These are phyloP conservation scores for Amphicarpaea edgeworthii DNA, from an alignment of 306 rosid species.

Conservation along the genomic window DNA sequence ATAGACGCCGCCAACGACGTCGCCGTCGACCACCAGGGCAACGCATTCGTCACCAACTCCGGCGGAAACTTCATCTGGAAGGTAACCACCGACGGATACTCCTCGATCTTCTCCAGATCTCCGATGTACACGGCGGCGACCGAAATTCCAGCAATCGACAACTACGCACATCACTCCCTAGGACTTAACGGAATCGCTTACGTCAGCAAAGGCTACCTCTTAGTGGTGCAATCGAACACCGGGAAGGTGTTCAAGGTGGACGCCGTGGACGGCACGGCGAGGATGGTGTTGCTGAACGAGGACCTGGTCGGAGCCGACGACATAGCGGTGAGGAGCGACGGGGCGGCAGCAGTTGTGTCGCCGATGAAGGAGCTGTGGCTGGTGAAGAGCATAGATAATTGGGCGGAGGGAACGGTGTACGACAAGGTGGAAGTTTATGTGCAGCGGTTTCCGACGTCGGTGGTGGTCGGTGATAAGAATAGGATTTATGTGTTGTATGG, in stretches of 20 bases:
- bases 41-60: conserved; percentile 81
- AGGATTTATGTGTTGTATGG: conserved; percentile 82
- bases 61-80: conserved; percentile 82
- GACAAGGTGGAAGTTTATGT: conserved; percentile 61
- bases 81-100: conserved; percentile 58
- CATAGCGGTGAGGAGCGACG: conserved; percentile 58
- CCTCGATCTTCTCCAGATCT: conserved; percentile 68
- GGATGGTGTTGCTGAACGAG: conserved; percentile 57
- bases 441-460: conserved; percentile 65
- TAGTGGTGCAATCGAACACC: conserved; percentile 81
- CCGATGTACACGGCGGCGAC: conserved; percentile 41
- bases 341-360: conserved; percentile 67
- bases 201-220: conserved; percentile 78
- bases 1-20: conserved; percentile 69
- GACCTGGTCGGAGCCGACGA: conserved; percentile 68
- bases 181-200: conserved; percentile 82
- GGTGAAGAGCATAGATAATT: conserved; percentile 76
- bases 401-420: conserved; percentile 67
- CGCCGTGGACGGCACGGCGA: conserved; percentile 64
- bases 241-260: conserved; percentile 84
- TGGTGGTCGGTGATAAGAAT: conserved; percentile 57
- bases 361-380: conserved; percentile 59
- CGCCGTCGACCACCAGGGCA: conserved; percentile 68
- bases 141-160: conserved; percentile 8
- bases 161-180: conserved; percentile 24